These are phyloP conservation scores for Durotheca rogersii DNA, from an alignment of 495 filamentous ascomycete species.

Conservation along the genomic window DNA sequence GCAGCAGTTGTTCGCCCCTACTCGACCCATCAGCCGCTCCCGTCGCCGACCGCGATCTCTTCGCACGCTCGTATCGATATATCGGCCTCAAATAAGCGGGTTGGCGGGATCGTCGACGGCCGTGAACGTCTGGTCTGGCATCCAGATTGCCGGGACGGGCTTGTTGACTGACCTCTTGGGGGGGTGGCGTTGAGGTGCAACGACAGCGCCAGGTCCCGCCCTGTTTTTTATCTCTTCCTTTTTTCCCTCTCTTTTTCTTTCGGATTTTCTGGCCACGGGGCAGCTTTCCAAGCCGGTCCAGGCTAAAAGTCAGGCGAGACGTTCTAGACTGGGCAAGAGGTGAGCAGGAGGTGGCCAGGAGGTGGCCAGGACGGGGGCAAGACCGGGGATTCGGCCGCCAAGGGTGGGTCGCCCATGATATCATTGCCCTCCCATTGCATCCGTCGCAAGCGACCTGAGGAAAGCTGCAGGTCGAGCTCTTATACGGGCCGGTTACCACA, in stretches of 20 bases:
- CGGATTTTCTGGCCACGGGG: conserved; percentile 15
- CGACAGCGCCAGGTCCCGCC: conserved; percentile 64
- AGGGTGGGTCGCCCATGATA: conserved; percentile 32
- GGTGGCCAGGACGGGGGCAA: no score
- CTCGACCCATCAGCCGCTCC: no score
- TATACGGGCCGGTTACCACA: conserved; percentile 31
- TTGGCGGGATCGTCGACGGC: not conserved
- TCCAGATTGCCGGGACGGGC: conserved; percentile 24
- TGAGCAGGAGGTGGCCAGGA: no score
- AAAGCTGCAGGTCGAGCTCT: conserved; percentile 20
- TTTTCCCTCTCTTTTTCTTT: conserved; percentile 4
- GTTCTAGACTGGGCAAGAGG: conserved; percentile 19
- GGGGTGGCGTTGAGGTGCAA: no score
- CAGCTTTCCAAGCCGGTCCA: conserved; percentile 1
- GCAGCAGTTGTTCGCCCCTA: no score
- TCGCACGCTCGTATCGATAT: not conserved
- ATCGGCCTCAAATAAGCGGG: not conserved
- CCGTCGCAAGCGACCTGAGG: conserved; percentile 12
- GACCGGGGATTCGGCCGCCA: no score
- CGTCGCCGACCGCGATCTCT: no score
- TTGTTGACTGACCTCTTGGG: no score
- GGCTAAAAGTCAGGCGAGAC: conserved; percentile 15
- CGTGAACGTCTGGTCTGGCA: no score
- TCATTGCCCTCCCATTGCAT: conserved; percentile 33
- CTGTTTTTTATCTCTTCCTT: conserved; percentile 1